Evolutionary conservation across 495 filamentous ascomycete genomes (phyloP).

Genomic region (Rhizodiscina lignyota): DNA sequence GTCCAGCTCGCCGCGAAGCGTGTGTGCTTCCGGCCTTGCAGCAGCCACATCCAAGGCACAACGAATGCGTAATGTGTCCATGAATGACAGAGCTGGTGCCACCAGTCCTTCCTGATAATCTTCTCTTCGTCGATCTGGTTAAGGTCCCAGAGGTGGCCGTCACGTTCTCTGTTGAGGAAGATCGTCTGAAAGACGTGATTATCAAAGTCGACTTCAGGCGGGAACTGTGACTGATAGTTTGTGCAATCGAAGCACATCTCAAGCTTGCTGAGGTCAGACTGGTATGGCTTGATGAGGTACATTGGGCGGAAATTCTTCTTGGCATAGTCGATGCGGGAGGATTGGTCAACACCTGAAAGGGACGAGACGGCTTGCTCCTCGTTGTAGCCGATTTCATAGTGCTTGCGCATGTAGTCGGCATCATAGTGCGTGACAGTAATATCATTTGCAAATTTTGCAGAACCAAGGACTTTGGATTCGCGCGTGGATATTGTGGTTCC

Average conservation of each 20-base stretch:
- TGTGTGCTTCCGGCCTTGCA: conserved; percentile 55
- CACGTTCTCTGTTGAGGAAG: conserved; percentile 51
- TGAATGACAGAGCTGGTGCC: conserved; percentile 72
- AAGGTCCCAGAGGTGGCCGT: conserved; percentile 51
- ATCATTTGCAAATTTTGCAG: conserved; percentile 66
- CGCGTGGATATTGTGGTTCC: conserved; percentile 41
- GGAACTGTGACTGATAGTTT: conserved; percentile 74
- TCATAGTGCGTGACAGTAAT: conserved; percentile 74
- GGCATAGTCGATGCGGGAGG: conserved; percentile 33
- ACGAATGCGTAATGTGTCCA: conserved; percentile 70
- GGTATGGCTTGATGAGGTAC: conserved; percentile 65
- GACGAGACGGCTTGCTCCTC: conserved; percentile 21
- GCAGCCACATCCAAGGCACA: conserved; percentile 62
- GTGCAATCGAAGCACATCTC: conserved; percentile 83
- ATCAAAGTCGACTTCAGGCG: conserved; percentile 31
- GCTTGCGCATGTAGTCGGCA: conserved; percentile 51
- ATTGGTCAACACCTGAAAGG: conserved; percentile 32
- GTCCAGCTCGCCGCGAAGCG: conserved; percentile 64
- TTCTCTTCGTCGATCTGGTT: conserved; percentile 51
- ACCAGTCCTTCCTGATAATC: conserved; percentile 61
- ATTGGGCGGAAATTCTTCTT: conserved; percentile 50
- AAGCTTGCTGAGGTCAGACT: conserved; percentile 45
- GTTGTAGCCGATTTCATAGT: conserved; percentile 58
- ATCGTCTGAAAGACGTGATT: conserved; percentile 72
- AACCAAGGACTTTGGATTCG: conserved; percentile 52